Evolutionary conservation across 75 land plant species (phyloP).

Genomic region (Selaginella tamariscina): DNA sequence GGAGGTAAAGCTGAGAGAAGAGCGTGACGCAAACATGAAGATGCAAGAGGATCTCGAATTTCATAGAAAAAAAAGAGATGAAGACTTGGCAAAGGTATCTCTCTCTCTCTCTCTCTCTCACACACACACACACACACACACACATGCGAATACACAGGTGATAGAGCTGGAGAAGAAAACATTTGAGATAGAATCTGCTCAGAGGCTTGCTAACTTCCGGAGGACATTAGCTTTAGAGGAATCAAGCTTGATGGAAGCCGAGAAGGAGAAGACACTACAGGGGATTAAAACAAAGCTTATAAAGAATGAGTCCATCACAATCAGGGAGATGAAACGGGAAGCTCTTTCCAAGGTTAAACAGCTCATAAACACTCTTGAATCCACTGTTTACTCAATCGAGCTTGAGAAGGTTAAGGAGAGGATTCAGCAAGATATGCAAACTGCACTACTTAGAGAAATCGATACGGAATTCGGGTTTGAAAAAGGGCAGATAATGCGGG

Average conservation of each 20-base stretch:
- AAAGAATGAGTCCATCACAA: not conserved
- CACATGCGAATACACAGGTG: not conserved
- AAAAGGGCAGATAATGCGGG: too few relatives aligned
- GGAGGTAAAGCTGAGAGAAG: not conserved
- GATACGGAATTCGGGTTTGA: too few relatives aligned
- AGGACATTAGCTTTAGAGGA: not conserved
- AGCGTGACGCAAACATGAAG: not conserved
- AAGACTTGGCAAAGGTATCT: too few relatives aligned
- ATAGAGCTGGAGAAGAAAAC: not conserved
- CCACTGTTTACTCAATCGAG: not conserved
- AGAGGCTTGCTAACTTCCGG: not conserved
- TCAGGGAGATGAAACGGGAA: not conserved
- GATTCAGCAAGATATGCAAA: too few relatives aligned
- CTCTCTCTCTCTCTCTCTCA: too few relatives aligned
- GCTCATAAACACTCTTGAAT: not conserved
- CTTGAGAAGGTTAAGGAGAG: not conserved
- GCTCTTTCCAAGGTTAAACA: not conserved
- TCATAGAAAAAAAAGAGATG: not conserved
- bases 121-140: too few relatives aligned
- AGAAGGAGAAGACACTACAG: not conserved
- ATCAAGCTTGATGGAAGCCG: not conserved
- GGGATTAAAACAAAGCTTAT: not conserved
- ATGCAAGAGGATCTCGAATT: not conserved
- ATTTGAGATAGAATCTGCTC: not conserved
- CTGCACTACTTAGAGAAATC: too few relatives aligned